Conservation (phyloP, 306 rosid genomes). For the Gleditsia sinensis region DNA sequence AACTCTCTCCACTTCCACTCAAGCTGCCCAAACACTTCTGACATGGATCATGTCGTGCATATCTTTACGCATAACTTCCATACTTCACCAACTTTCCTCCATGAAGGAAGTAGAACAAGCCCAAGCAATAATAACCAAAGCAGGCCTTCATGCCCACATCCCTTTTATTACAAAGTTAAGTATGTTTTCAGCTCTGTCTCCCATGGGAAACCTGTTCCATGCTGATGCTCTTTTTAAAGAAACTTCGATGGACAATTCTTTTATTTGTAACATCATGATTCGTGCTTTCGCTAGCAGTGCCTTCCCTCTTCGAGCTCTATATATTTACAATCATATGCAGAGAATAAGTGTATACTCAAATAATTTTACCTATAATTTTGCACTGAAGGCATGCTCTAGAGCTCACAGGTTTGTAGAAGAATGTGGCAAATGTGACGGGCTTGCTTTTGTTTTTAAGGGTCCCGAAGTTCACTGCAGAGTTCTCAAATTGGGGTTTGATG, state of each 20-base stretch:
- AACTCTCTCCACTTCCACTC: too few species aligned
- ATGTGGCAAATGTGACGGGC: slow-evolving; percentile 18
- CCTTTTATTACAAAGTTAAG: slow-evolving; percentile 42
- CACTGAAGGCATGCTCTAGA: slow-evolving; percentile 65
- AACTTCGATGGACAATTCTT: slow-evolving; percentile 53
- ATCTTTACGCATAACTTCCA: slow-evolving; percentile 22
- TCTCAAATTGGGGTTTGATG: slow-evolving; percentile 53
- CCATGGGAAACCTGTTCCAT: slow-evolving; percentile 57
- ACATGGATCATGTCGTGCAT: slow-evolving; percentile 34
- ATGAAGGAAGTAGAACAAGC: slow-evolving; percentile 47
- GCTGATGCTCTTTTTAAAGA: slow-evolving; percentile 60
- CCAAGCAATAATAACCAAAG: slow-evolving; percentile 55
- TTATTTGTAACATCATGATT: slow-evolving; percentile 61
- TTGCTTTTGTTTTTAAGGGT: slow-evolving; percentile 53
- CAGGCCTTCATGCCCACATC: slow-evolving; percentile 39
- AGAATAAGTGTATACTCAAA: slow-evolving; percentile 35
- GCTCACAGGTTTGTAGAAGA: slow-evolving; percentile 41
- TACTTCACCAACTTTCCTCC: slow-evolving; percentile 47
- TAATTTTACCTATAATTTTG: slow-evolving; percentile 58
- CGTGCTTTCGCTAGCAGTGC: slow-evolving; percentile 60
- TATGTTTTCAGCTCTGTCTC: slow-evolving; percentile 52
- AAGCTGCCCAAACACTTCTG: not conserved
- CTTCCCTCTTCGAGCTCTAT: slow-evolving; percentile 53
- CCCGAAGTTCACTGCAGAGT: slow-evolving; percentile 58
- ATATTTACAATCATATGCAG: slow-evolving; percentile 54